Conservation (phyloP, 148 eudicot genomes). For the Fallopia convolvulus region DNA sequence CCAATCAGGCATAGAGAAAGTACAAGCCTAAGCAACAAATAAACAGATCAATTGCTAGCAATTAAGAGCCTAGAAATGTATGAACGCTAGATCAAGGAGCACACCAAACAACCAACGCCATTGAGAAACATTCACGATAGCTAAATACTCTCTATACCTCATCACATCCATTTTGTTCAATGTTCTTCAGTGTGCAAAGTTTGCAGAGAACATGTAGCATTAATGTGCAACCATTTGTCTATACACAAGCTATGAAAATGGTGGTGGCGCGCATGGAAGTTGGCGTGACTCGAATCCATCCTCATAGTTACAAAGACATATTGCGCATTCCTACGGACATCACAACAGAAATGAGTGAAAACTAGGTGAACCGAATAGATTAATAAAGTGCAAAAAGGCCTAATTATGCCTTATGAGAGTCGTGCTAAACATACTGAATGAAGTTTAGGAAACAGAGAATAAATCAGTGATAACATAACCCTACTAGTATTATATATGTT, state of each 20-base stretch:
- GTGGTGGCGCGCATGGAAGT: slow-evolving; percentile 85
- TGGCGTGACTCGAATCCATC: slow-evolving; percentile 75
- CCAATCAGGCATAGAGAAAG: neutral
- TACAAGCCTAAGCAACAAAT: neutral
- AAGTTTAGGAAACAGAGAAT: neutral
- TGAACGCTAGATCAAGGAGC: neutral
- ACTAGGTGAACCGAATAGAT: no score
- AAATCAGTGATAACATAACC: neutral
- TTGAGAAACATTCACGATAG: neutral
- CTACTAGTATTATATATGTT: neutral
- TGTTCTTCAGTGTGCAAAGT: slow-evolving; percentile 66
- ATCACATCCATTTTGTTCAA: slow-evolving; percentile 46
- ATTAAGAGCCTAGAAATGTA: neutral
- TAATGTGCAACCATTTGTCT: slow-evolving; percentile 82
- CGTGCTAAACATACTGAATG: neutral
- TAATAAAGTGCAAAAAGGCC: neutral
- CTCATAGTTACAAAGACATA: slow-evolving; percentile 71
- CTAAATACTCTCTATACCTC: slow-evolving; percentile 28
- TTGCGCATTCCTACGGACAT: slow-evolving; percentile 63
- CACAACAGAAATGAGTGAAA: neutral
- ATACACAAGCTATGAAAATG: slow-evolving; percentile 81
- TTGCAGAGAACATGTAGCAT: slow-evolving; percentile 93
- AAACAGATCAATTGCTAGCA: neutral
- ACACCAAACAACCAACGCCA: neutral
- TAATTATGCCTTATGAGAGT: neutral